Base-by-base conservation (phyloP, 2,329 filamentous ascomycete genomes). In the Zalaria obscura region DNA sequence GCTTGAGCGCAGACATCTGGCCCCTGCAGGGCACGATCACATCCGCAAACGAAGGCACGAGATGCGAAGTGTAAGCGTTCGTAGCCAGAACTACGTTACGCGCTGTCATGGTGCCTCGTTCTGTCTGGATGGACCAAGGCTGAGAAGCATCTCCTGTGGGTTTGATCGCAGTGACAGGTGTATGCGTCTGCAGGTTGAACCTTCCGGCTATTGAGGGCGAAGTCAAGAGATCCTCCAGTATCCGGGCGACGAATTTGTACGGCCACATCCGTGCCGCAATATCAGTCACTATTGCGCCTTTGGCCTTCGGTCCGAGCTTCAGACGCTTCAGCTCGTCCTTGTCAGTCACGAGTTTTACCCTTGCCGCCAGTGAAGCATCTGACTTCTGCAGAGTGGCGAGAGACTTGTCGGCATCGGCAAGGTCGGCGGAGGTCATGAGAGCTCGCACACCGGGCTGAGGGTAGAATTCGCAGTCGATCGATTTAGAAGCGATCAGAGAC, bases 11-110 rank as follows among this genome's bases (percentile, higher is more conserved):
- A 35, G 72, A 73, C 62, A 88, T 76, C 54, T 88, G 78, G 1
- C 83, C 86, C 25, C 83, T 69, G 2, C 83, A 78, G 0, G 88
- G 88, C 2, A 88, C 75, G 47, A 93, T 81, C 5, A 87, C 68
- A 48, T 78, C 75, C 5, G 73, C 67, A 50, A 89, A 80, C 29
- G 65, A 55, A 0, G 83, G 83, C 2, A 89, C 63, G 3, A 94
- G 68, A 45, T 78, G 71, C 1, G 83, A 84, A 5, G 85, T 88
- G 59, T 93, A 93, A 3, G 69, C 88, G 55, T 94, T 94, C 1
- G 82, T 89, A 4, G 84, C 81, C 10, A 93, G 70, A 11, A 94
- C 69, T 18, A 93, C 74, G 29, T 73, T 69, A 8, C 65, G 62
- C 1, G 85, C 69, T 0, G 57, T 56, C 42, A 93, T 70, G 35